These are phyloP conservation scores for Nemania sp. DNA, from an alignment of 2,329 filamentous ascomycete genomes.

Conservation along the genomic window DNA sequence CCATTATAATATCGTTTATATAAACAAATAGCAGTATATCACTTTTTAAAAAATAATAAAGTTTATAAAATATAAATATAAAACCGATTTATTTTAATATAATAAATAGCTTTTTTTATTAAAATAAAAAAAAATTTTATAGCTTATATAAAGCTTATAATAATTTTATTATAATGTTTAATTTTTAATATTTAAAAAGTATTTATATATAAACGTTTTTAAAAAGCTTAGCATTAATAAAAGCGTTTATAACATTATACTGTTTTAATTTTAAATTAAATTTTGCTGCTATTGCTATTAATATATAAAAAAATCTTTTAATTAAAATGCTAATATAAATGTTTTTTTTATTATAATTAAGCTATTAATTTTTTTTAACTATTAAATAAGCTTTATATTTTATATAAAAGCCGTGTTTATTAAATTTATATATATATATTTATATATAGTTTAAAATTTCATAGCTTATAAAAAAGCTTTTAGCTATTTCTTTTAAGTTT, in stretches of 20 bases:
- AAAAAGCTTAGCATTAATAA: neutral
- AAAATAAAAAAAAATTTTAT: neutral
- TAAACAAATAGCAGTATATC: neutral
- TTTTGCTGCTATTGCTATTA: neutral
- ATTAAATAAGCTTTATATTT: neutral
- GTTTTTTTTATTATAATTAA: no score
- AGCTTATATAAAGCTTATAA: no score
- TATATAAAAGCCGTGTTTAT: neutral
- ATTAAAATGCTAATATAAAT: neutral
- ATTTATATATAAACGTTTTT: neutral
- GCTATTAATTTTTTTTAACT: neutral
- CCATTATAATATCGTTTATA: neutral
- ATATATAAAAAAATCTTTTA: neutral
- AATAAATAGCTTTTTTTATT: neutral
- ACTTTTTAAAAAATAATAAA: no score
- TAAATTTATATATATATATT: slow-evolving; percentile 1
- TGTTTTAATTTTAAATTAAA: neutral
- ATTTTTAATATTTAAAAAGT: neutral
- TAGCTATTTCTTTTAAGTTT: no score
- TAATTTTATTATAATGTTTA: neutral
- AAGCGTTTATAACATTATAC: neutral
- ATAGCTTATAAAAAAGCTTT: neutral
- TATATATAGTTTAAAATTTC: neutral
- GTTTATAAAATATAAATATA: neutral
- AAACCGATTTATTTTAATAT: neutral